phyloP scores from a whole-genome alignment of 441 rosid genomes.

The Bocquillonia castaneifolia region DNA sequence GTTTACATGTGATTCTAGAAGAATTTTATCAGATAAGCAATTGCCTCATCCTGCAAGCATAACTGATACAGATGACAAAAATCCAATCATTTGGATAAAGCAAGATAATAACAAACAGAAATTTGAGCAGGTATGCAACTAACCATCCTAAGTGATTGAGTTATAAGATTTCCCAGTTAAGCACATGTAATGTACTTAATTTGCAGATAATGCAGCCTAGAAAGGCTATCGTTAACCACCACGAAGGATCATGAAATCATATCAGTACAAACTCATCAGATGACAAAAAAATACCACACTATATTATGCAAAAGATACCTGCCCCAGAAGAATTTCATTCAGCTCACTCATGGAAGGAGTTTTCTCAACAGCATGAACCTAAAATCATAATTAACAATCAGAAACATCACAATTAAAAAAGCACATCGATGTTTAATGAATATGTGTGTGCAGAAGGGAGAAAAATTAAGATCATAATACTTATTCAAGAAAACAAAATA shows the following conservation, averaged over 20 bases:
- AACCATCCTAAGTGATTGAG: not conserved
- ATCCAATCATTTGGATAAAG: not conserved
- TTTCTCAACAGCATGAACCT: constrained; percentile 88
- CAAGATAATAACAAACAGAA: not conserved
- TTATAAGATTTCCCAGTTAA: not conserved
- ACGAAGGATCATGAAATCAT: constrained; percentile 3
- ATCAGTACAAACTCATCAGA: constrained; percentile 12
- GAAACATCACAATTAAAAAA: constrained; percentile 3
- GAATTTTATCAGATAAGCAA: not conserved
- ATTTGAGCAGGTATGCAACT: not conserved
- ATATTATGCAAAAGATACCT: constrained; percentile 46
- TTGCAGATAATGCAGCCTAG: not conserved
- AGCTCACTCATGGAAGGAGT: constrained; percentile 98
- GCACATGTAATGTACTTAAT: not conserved
- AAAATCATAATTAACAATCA: constrained; percentile 26
- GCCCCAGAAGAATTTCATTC: constrained; percentile 87
- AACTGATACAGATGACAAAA: not conserved
- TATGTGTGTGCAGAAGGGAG: not conserved
- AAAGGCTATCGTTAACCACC: not conserved
- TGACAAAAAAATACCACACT: constrained; percentile 11
- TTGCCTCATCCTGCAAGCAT: not conserved
- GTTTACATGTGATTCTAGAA: not conserved
- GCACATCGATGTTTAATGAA: not conserved
- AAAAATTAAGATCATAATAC: not conserved
- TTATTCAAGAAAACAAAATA: not conserved